phyloP scores from a whole-genome alignment of 805 yeast genomes.

The Groenewaldozyma salmanticensis region DNA sequence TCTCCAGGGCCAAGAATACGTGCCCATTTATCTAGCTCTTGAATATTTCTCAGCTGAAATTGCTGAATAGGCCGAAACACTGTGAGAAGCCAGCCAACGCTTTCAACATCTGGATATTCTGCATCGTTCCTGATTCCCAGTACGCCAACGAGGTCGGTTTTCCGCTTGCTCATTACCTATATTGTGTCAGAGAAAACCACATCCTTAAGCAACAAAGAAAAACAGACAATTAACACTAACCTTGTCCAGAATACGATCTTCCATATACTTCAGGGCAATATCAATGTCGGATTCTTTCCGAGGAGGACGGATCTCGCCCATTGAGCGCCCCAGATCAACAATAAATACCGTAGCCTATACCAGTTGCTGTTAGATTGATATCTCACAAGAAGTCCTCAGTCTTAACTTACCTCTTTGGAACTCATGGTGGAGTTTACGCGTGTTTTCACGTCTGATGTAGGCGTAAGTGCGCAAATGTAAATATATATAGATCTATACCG shows the following conservation, averaged over 20 bases:
- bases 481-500: too few relatives aligned
- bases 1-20: too few relatives aligned
- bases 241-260: conserved; percentile 30
- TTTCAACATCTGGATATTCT: too few relatives aligned
- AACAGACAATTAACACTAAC: conserved; percentile 4
- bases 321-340: conserved; percentile 37
- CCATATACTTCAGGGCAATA: conserved; percentile 30
- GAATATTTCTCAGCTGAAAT: too few relatives aligned
- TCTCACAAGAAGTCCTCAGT: not conserved
- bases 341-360: conserved; percentile 35
- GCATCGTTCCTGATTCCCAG: too few relatives aligned
- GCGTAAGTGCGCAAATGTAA: too few relatives aligned
- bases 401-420: conserved; percentile 18
- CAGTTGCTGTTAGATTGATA: not conserved
- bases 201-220: not conserved
- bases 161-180: conserved; percentile 19
- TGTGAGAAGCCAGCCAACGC: too few relatives aligned
- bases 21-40: too few relatives aligned
- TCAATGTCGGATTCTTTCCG: conserved; percentile 13
- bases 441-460: too few relatives aligned
- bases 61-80: too few relatives aligned
- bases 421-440: conserved; percentile 12
- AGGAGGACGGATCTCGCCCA: conserved; percentile 17
- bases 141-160: conserved; percentile 22
- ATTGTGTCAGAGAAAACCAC: too few relatives aligned